Percentiles rank a stretch among this genome's conserved stretches.
phyloP scores from a whole-genome alignment of 768 basidiomycete genomes.

The Pleurotus giganteus region DNA sequence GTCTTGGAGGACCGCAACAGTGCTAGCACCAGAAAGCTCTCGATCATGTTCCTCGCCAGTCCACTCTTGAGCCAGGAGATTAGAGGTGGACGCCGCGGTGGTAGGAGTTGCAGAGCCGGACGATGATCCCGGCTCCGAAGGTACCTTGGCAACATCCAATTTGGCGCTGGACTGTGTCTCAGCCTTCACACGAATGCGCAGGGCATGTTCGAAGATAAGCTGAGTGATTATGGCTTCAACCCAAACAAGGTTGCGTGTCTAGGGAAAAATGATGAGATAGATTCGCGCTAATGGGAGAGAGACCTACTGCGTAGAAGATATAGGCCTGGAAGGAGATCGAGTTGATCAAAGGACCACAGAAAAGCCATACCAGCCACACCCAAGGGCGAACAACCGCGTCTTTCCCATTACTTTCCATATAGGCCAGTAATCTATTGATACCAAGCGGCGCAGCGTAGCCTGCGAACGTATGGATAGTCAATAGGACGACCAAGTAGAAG shows the following conservation, averaged over 20 bases:
- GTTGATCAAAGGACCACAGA: constrained; percentile 34
- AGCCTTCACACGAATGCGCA: constrained; percentile 53
- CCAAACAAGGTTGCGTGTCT: constrained; percentile 20
- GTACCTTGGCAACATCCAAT: background rate
- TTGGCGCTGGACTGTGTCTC: constrained; percentile 12
- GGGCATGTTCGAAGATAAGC: constrained; percentile 25
- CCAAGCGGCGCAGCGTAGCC: constrained; percentile 15
- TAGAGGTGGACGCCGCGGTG: background rate
- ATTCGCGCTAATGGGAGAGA: background rate
- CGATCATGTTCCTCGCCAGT: background rate
- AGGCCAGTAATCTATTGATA: constrained; percentile 25
- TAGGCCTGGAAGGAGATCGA: constrained; percentile 43
- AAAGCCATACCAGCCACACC: constrained; percentile 45
- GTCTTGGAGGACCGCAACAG: background rate
- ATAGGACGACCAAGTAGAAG: constrained; percentile 10
- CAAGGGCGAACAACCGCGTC: constrained; percentile 45
- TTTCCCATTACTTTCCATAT: constrained; percentile 42
- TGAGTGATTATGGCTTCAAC: constrained; percentile 22
- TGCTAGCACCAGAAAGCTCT: background rate
- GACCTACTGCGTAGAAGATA: constrained; percentile 37
- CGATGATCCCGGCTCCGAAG: constrained; percentile 8
- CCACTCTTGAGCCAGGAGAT: constrained; percentile 1
- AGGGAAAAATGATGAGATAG: constrained; percentile 10
- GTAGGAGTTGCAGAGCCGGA: background rate
- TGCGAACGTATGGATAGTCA: constrained; percentile 10